These are phyloP conservation scores for Angophora floribunda DNA, from an alignment of 345 rosid genomes.

Conservation along the genomic window DNA sequence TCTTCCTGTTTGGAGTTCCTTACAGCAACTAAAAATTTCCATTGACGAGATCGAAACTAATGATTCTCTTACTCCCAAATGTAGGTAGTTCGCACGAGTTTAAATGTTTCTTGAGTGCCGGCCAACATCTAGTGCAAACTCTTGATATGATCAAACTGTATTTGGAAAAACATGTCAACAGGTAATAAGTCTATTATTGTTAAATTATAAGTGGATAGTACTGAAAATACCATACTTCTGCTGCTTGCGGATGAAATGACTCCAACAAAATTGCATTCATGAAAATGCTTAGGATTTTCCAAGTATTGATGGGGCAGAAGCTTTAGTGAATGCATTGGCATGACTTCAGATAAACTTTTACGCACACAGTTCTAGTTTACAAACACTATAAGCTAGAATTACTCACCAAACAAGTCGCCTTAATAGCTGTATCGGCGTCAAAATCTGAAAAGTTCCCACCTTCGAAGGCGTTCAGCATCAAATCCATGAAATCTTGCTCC, in stretches of 20 bases:
- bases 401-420: conserved; percentile 23
- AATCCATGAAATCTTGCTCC: conserved; percentile 32
- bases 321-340: neutral
- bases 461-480: conserved; percentile 13
- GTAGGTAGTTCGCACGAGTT: neutral
- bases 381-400: neutral
- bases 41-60: neutral
- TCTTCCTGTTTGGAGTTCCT: neutral
- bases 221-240: neutral
- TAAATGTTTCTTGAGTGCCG: neutral
- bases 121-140: neutral
- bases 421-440: conserved; percentile 15
- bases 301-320: neutral
- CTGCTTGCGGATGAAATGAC: neutral
- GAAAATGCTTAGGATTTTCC: neutral
- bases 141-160: neutral
- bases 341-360: neutral
- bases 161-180: neutral
- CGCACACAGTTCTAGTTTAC: conserved; percentile 4
- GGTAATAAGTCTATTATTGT: neutral
- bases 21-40: neutral
- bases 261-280: neutral
- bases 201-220: neutral
- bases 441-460: neutral
- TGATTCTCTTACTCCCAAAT: neutral